Evolutionary conservation across 2,329 filamentous ascomycete genomes (phyloP), one percentile per base, ranked within the genome.

Genomic region (Diaporthe nobilis): DNA sequence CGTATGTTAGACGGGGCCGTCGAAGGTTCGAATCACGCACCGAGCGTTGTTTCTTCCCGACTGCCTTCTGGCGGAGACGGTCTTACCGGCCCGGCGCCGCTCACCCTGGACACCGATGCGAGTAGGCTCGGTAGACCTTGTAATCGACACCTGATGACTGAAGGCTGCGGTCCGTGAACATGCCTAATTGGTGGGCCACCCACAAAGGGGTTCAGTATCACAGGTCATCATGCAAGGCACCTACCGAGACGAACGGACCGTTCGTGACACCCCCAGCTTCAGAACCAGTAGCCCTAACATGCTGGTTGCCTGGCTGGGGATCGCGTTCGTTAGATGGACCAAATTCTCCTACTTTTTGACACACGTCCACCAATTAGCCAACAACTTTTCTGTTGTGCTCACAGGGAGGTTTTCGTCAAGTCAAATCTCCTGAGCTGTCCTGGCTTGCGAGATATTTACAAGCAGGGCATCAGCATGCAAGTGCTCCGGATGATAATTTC

Each of bases 201-300:
- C 55, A 58, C 55, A 17, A 58, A 58, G 55, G 55, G 55, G 28
- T 15, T 8, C 20, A 1, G 53, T 58, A 58, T 58, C 55, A 58
- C 55, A 58, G 55, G 28, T 58, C 22, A 58, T 58, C 28, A 58
- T 58, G 55, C 55, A 58, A 34, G 28, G 55, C 20, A 58, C 34
- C 57, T 39, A 39, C 15, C 34, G 34, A 60, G 57, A 3, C 22
- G 34, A 60, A 60, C 57, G 34, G 34, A 39, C 34, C 34, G 55
- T n/a, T 57, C 31, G 57, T 60, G 34, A 60, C 20, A 60, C 57
- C 57, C 57, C 20, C 57, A 25, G 57, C 39, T 17, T 39, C 28
- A n/a, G 28, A 13, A 39, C 57, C 34, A 60, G 57, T 60, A 60
- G 57, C 57, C 17, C 55, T 60, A n/a, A 60, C 57, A 60, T 60